Conservation (phyloP, 2,329 filamentous ascomycete species). For the Clonostachys byssicola region DNA sequence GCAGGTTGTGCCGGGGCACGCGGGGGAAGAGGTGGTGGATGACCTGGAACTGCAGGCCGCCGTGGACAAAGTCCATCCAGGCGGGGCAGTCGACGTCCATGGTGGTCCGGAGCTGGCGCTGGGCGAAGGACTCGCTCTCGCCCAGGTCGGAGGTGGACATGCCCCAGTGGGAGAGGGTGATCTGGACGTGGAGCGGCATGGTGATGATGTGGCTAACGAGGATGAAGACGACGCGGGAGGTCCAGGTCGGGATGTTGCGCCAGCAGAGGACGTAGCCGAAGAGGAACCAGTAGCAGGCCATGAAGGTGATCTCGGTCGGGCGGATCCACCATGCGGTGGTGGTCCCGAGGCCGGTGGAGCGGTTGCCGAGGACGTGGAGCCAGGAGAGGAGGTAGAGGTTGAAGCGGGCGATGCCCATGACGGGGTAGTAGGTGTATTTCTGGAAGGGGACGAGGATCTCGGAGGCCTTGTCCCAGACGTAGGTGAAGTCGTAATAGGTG, state of each 20-base stretch:
- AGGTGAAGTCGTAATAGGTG: constrained; percentile 52
- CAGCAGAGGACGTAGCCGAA: constrained; percentile 51
- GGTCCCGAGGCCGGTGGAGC: constrained; percentile 49
- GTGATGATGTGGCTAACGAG: constrained; percentile 61
- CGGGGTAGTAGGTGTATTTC: constrained; percentile 64
- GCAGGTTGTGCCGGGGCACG: constrained; percentile 80
- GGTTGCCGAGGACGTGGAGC: constrained; percentile 55
- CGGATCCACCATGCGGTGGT: constrained; percentile 63
- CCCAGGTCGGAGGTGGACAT: constrained; percentile 66
- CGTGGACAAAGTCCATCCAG: constrained; percentile 88
- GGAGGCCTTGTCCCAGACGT: constrained; percentile 52
- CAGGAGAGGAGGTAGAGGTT: constrained; percentile 67
- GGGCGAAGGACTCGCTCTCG: constrained; percentile 78
- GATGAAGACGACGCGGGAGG: constrained; percentile 59
- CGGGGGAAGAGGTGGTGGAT: constrained; percentile 84
- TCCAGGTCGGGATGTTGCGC: constrained; percentile 52
- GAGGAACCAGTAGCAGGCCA: constrained; percentile 63
- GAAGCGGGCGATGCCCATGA: constrained; percentile 66
- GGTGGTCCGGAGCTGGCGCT: constrained; percentile 86
- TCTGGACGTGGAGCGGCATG: constrained; percentile 67
- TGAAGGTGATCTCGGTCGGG: constrained; percentile 59
- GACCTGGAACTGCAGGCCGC: constrained; percentile 84
- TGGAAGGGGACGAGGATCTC: constrained; percentile 58
- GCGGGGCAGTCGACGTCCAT: constrained; percentile 89
- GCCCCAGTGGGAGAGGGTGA: constrained; percentile 69